Percentiles rank a stretch among this genome's conserved stretches.
These are phyloP conservation scores for Backusella mclennaniae DNA, from an alignment of 192 early-diverging fungal genomes.

Conservation along the genomic window DNA sequence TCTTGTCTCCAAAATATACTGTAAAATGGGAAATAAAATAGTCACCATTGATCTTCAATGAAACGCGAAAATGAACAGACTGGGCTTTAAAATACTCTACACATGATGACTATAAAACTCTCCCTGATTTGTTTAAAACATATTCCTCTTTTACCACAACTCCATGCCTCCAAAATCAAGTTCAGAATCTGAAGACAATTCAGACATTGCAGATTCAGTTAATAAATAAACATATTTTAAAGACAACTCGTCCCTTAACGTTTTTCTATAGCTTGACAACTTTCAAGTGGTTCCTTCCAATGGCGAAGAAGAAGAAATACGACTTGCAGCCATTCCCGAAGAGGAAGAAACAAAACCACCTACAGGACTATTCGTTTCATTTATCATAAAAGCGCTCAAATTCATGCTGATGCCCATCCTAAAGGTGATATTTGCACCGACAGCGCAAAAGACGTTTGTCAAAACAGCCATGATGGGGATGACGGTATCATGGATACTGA, in stretches of 20 bases:
- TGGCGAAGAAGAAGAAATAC: neutral
- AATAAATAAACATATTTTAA: neutral
- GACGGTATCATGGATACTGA: constrained; percentile 15
- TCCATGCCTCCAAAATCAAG: neutral
- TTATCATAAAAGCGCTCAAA: neutral
- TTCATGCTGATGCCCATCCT: constrained; percentile 12
- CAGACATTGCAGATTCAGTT: neutral
- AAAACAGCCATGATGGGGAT: constrained; percentile 18
- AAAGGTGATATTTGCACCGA: constrained; percentile 17
- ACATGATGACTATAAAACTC: neutral
- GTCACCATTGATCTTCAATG: neutral
- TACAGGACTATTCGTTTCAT: neutral
- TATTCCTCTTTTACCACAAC: neutral
- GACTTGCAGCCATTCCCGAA: neutral
- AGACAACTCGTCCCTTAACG: too few species aligned
- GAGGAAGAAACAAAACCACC: neutral
- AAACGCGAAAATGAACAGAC: neutral
- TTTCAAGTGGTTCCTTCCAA: constrained; percentile 19
- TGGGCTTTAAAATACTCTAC: neutral
- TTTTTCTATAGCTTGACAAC: neutral
- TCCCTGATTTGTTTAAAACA: neutral
- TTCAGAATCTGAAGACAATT: neutral
- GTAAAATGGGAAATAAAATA: neutral
- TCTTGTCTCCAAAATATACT: neutral
- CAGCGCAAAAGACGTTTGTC: constrained; percentile 19